These are phyloP conservation scores for Arachis hypogaea DNA, from an alignment of 306 rosid genomes.

Conservation along the genomic window DNA sequence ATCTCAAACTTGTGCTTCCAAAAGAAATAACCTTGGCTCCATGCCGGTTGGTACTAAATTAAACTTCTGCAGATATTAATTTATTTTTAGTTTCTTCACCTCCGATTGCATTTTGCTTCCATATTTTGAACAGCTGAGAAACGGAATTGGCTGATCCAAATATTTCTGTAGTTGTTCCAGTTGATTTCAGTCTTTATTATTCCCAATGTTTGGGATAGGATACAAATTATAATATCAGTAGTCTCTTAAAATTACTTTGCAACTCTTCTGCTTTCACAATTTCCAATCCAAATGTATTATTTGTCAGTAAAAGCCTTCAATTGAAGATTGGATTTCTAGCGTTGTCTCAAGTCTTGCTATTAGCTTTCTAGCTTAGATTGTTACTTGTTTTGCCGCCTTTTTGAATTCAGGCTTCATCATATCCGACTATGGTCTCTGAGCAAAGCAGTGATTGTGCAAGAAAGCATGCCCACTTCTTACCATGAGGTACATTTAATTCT, in stretches of 20 bases:
- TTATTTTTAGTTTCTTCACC: background rate
- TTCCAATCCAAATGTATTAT: background rate
- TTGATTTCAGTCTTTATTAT: background rate
- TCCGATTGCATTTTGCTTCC: background rate
- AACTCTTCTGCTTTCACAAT: background rate
- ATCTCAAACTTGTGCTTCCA: constrained; percentile 13
- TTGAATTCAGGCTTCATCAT: background rate
- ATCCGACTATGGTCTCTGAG: background rate
- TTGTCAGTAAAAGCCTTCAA: no score
- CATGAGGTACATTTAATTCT: constrained; percentile 33
- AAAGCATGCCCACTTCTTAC: constrained; percentile 20
- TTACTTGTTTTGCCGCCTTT: constrained; percentile 15
- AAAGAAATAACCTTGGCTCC: constrained; percentile 18
- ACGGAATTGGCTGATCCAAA: background rate
- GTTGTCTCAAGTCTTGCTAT: background rate
- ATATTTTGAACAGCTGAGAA: background rate
- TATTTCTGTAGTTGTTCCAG: background rate
- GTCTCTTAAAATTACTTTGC: background rate
- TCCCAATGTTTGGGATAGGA: no score
- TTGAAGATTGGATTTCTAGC: no score
- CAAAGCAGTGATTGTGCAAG: constrained; percentile 25
- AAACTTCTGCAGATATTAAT: background rate
- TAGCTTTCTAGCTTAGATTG: background rate
- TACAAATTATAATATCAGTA: no score
- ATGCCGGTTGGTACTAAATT: constrained; percentile 36